Evolutionary conservation across 371 early-diverging fungal genomes (phyloP).

Genomic region (Batkoa obscura): DNA sequence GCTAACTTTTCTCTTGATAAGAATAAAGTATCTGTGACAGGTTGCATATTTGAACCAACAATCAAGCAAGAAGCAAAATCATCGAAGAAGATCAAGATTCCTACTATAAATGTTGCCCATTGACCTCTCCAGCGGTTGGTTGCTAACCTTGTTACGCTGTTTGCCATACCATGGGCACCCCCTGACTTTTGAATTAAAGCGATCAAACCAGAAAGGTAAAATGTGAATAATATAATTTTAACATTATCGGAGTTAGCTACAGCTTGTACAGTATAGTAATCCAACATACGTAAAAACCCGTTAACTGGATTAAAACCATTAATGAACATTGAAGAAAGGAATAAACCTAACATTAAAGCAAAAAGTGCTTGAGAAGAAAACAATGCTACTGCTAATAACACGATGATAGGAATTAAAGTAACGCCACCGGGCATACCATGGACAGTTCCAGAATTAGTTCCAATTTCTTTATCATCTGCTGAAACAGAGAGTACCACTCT

Average conservation of each 20-base stretch:
- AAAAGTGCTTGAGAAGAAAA: conserved; percentile 2
- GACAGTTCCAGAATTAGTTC: not conserved
- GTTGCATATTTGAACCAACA: conserved; percentile 7
- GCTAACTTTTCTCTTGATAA: conserved; percentile 7
- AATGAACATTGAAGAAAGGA: conserved; percentile 7
- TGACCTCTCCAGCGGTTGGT: conserved; percentile 5
- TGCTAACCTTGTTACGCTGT: conserved; percentile 1
- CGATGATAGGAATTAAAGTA: conserved; percentile 4
- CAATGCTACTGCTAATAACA: not conserved
- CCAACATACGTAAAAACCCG: conserved; percentile 5
- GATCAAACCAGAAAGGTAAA: conserved; percentile 6
- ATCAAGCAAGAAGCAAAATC: conserved; percentile 7
- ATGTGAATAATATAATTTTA: conserved; percentile 5
- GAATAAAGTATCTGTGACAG: conserved; percentile 4
- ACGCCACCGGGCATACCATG: conserved; percentile 5
- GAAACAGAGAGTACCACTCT: not conserved
- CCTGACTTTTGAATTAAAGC: conserved; percentile 7
- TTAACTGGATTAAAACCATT: conserved; percentile 5
- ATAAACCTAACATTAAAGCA: conserved; percentile 4
- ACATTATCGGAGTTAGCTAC: conserved; percentile 4
- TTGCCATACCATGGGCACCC: conserved; percentile 7
- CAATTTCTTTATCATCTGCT: not conserved
- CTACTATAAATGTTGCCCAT: conserved; percentile 6
- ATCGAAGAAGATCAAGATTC: conserved; percentile 7
- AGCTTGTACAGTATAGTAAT: conserved; percentile 5